Evolutionary conservation across 768 basidiomycete species (phyloP), one percentile per base, ranked within the genome.

Genomic region (Ramaria rubella): DNA sequence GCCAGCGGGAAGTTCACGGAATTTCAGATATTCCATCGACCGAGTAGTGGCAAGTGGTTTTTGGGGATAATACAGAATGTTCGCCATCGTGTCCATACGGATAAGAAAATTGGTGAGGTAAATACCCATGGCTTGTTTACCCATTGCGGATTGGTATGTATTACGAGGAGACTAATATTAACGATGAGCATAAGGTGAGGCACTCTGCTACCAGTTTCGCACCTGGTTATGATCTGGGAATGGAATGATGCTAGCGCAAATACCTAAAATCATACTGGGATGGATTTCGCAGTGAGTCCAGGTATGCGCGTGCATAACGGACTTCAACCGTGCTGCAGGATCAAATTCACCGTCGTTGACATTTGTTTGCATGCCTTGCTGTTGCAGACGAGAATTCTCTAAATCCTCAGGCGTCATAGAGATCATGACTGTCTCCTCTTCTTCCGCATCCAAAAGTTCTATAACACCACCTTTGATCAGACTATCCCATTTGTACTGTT

Each of bases 251-350:
- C 90, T 93, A 2, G 95, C 95, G 68, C 95, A 98, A 59, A 99
- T 92, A 59, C 95, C 95, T 52, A 99, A 79, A 61, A 99, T 98
- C 95, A 98, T 99, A 65, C 88, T 89, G 11, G 95, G 96, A 70
- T 99, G 95, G 66, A 99, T 98, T 74, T 99, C 95, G 72, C 96
- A 98, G 70, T 99, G 95, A 9, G 95, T 99, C 87, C 90, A 98
- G 8, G 90, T 91, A 64, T 96, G 90, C 0, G 89, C 83, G 68
- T 83, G 86, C 40, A 85, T 86, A 30, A 82, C 81, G 36, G 88
- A 84, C 73, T 96, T 97, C 43, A 97, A 70, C 45, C 95, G 82
- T 34, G 87, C 88, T 17, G 94, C 86, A 8, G 91, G 87, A 65
- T 98, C 94, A 64, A 83, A 88, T 24, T 90, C 85, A 5, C 70